These are phyloP conservation scores for Cocos nucifera DNA, from an alignment of 176 grass and related monocot species.

Conservation along the genomic window DNA sequence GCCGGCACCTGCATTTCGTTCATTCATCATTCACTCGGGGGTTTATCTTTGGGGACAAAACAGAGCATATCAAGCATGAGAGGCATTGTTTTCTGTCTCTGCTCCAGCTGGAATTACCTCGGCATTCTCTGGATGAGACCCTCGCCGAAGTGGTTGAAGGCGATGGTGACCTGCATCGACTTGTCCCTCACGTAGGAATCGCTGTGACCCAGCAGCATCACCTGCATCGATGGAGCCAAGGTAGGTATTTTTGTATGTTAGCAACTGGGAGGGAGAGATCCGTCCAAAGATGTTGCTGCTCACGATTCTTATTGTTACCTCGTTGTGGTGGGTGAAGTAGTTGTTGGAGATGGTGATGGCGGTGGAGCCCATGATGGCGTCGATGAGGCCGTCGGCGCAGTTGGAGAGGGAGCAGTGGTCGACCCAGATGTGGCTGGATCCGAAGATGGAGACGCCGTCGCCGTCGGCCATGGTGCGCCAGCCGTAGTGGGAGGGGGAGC, in stretches of 20 bases:
- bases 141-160: conserved; percentile 21
- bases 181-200: conserved; percentile 6
- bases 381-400: conserved; percentile 27
- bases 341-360: conserved; percentile 29
- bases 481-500: conserved; percentile 23
- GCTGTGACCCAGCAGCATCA: conserved; percentile 15
- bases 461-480: conserved; percentile 27
- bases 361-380: conserved; percentile 21
- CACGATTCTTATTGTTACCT: background rate
- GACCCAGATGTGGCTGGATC: conserved; percentile 23
- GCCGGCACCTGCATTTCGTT: conserved; percentile 28
- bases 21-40: too few species aligned
- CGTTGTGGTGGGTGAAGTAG: conserved; percentile 27
- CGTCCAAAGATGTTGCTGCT: too few species aligned
- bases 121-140: conserved; percentile 20
- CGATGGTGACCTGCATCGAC: conserved; percentile 9
- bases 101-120: conserved; percentile 1
- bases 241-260: too few species aligned
- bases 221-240: background rate
- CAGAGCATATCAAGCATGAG: too few species aligned
- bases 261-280: too few species aligned
- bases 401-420: conserved; percentile 28
- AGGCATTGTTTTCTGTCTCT: too few species aligned
- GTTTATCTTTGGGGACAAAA: too few species aligned
- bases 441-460: conserved; percentile 23